phyloP scores from a whole-genome alignment of 2,329 filamentous ascomycete genomes.

The Juglanconis oblonga region DNA sequence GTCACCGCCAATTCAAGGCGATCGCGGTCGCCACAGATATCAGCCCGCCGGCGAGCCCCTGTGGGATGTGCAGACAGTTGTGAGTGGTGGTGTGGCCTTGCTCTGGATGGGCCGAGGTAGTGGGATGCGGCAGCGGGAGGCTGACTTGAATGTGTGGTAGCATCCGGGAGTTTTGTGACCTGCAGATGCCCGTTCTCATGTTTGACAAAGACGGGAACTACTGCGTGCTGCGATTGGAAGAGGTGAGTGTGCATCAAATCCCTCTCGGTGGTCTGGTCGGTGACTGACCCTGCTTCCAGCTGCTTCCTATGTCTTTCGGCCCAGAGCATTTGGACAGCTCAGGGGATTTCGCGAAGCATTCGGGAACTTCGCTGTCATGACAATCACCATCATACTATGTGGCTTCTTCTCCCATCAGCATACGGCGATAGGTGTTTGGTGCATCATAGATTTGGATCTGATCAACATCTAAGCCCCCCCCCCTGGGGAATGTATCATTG shows the following conservation, averaged over 20 bases:
- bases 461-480: no score
- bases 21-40: constrained; percentile 85
- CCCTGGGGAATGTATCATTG: no score
- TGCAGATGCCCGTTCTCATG: constrained; percentile 81
- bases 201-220: constrained; percentile 79
- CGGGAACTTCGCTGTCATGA: background rate
- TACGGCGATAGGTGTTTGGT: background rate
- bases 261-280: background rate
- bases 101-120: background rate
- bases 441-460: no score
- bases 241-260: constrained; percentile 43
- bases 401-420: background rate
- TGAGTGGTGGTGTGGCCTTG: constrained; percentile 37
- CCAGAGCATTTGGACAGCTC: constrained; percentile 19
- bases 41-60: constrained; percentile 68
- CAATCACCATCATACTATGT: background rate
- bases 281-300: constrained; percentile 37
- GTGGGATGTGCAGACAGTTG: constrained; percentile 96
- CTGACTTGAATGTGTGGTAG: constrained; percentile 34
- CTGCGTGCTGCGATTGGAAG: constrained; percentile 65
- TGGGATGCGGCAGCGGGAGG: background rate
- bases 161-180: constrained; percentile 71
- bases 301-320: constrained; percentile 48
- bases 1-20: constrained; percentile 63
- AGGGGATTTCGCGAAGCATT: constrained; percentile 1